Conservation (phyloP, 306 rosid genomes). For the Coriaria nepalensis region DNA sequence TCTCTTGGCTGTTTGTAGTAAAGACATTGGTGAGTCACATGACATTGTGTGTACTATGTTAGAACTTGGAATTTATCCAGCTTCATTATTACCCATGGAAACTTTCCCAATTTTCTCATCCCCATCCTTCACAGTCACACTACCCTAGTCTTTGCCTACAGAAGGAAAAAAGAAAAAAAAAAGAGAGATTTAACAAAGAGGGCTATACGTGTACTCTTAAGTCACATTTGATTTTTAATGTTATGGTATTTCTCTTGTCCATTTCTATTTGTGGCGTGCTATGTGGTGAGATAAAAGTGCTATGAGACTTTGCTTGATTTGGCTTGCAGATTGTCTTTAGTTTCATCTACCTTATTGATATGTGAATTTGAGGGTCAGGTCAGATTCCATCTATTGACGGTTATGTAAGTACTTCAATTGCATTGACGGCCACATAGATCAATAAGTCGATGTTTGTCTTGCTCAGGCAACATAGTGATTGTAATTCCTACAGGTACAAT, state of each 20-base stretch:
- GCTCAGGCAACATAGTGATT: constrained; percentile 22
- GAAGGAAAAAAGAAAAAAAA: constrained; percentile 2
- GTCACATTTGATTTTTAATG: too few species aligned
- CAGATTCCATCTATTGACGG: too few species aligned
- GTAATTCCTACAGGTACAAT: constrained; percentile 15
- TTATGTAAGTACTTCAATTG: too few species aligned
- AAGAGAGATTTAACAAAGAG: constrained; percentile 61
- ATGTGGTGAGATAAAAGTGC: too few species aligned
- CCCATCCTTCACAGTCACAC: constrained; percentile 20
- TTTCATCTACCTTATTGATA: too few species aligned
- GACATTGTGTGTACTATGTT: too few species aligned
- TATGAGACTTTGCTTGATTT: too few species aligned
- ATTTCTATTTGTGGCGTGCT: too few species aligned
- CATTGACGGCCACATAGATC: too few species aligned
- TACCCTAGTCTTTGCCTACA: too few species aligned
- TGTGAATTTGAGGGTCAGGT: constrained; percentile 8
- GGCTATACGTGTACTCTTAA: constrained; percentile 35
- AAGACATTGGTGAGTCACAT: background rate
- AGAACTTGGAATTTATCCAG: background rate
- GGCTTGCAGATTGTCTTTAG: too few species aligned
- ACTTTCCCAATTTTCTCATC: constrained; percentile 33
- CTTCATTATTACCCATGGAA: constrained; percentile 12
- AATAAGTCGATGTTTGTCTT: constrained; percentile 12
- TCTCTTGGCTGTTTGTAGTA: constrained; percentile 1
- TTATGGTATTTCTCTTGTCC: too few species aligned